Conservation (phyloP, 257 asterid genomes). For the Linaria vulgaris region DNA sequence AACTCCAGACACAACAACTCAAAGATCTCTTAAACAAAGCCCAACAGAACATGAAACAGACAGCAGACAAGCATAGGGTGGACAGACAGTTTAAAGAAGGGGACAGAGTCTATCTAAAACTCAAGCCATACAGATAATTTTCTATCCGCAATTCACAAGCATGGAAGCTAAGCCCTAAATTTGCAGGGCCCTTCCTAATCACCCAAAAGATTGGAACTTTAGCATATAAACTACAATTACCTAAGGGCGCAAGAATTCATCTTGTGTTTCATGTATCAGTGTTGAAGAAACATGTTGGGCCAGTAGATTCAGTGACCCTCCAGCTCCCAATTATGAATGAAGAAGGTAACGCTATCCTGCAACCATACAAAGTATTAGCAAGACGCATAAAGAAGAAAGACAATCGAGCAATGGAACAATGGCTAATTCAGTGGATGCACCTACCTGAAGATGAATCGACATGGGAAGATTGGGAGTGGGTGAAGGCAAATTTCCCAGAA, state of each 20-base stretch:
- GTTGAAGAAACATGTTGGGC: not conserved
- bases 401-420: not conserved
- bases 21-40: not conserved
- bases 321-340: not conserved
- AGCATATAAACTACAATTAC: too few species aligned
- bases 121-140: not conserved
- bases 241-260: not conserved
- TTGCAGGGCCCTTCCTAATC: not conserved
- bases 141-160: fast-evolving
- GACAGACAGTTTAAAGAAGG: not conserved
- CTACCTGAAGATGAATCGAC: not conserved
- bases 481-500: not conserved
- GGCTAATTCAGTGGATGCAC: not conserved
- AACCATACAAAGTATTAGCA: not conserved
- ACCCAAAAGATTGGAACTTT: not conserved
- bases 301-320: too few species aligned
- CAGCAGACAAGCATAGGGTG: not conserved
- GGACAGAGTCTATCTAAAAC: not conserved
- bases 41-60: not conserved
- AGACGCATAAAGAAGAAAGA: not conserved
- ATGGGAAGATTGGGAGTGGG: not conserved
- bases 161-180: not conserved
- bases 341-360: not conserved
- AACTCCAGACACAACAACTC: not conserved
- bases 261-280: not conserved